Evolutionary conservation across 1,284 basidiomycete genomes (phyloP).

Genomic region (Leccinum angustisporum): DNA sequence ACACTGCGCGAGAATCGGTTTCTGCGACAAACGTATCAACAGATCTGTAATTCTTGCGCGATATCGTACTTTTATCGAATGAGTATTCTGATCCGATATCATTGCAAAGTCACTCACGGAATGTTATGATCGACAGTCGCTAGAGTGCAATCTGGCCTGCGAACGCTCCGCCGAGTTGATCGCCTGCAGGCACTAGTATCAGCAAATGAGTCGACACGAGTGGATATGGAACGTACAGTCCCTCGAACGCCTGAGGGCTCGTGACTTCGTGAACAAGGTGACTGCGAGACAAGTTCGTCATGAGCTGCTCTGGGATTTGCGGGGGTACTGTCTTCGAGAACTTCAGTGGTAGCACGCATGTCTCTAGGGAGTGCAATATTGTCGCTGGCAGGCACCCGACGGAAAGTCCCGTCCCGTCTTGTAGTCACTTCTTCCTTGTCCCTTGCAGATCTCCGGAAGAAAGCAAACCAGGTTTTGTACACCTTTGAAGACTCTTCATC

Average conservation of each 20-base stretch:
- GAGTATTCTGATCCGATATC: constrained; percentile 13
- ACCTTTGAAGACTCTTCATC: constrained; percentile 60
- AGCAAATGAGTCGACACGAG: constrained; percentile 9
- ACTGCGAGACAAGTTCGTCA: constrained; percentile 41
- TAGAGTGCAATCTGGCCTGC: constrained; percentile 91
- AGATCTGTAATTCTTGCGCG: constrained; percentile 83
- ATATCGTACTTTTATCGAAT: constrained; percentile 60
- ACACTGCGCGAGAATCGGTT: constrained; percentile 90
- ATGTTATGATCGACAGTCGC: constrained; percentile 97
- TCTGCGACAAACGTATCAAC: constrained; percentile 82
- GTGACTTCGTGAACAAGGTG: constrained; percentile 97
- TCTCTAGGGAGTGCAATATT: constrained; percentile 77
- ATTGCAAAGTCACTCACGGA: constrained; percentile 73
- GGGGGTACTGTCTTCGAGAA: constrained; percentile 63
- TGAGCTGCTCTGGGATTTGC: constrained; percentile 55
- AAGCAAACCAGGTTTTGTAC: constrained; percentile 42
- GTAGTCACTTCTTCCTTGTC: constrained; percentile 37
- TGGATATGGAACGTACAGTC: constrained; percentile 57
- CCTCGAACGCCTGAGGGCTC: constrained; percentile 95
- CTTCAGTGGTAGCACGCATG: constrained; percentile 71
- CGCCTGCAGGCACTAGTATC: constrained; percentile 50
- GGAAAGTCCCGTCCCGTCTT: constrained; percentile 59
- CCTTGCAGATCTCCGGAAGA: constrained; percentile 36
- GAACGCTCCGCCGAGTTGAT: constrained; percentile 78
- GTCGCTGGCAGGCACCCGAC: constrained; percentile 82